phyloP scores from a whole-genome alignment of 805 yeast species.

The Wickerhamiella vanderwaltii region DNA sequence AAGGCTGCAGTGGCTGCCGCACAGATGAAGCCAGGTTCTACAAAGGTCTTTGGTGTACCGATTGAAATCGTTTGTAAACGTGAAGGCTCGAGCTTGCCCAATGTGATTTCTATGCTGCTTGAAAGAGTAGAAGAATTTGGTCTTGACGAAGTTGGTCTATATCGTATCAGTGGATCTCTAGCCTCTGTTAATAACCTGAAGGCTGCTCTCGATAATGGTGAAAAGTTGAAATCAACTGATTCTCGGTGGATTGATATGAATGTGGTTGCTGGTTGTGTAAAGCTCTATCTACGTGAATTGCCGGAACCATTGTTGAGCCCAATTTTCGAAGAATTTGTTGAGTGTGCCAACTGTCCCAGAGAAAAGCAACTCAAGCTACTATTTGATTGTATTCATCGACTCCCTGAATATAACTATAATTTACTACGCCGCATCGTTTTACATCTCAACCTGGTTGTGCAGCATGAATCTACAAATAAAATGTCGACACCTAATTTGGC shows the following conservation, averaged over 20 bases:
- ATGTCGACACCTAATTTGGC: constrained; percentile 88
- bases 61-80: constrained; percentile 61
- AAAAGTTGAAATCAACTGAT: constrained; percentile 35
- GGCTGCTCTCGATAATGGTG: constrained; percentile 43
- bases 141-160: constrained; percentile 78
- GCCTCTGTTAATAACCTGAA: constrained; percentile 45
- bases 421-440: constrained; percentile 52
- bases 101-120: constrained; percentile 50
- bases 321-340: constrained; percentile 45
- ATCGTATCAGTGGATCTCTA: constrained; percentile 58
- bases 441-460: constrained; percentile 60
- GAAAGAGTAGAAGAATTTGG: constrained; percentile 78
- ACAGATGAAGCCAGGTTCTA: constrained; percentile 20
- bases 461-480: constrained; percentile 54
- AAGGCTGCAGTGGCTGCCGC: constrained; percentile 11
- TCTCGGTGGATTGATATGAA: constrained; percentile 67
- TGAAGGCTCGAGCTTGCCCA: constrained; percentile 52
- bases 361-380: constrained; percentile 20
- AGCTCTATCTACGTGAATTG: constrained; percentile 68
- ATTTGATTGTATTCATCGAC: constrained; percentile 26
- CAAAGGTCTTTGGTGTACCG: constrained; percentile 78
- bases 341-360: constrained; percentile 18
- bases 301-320: constrained; percentile 73
- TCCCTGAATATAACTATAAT: constrained; percentile 58
- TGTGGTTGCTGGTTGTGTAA: constrained; percentile 79